Evolutionary conservation across 768 basidiomycete genomes (phyloP), one percentile per base, ranked within the genome.

Genomic region (Chiua virens): DNA sequence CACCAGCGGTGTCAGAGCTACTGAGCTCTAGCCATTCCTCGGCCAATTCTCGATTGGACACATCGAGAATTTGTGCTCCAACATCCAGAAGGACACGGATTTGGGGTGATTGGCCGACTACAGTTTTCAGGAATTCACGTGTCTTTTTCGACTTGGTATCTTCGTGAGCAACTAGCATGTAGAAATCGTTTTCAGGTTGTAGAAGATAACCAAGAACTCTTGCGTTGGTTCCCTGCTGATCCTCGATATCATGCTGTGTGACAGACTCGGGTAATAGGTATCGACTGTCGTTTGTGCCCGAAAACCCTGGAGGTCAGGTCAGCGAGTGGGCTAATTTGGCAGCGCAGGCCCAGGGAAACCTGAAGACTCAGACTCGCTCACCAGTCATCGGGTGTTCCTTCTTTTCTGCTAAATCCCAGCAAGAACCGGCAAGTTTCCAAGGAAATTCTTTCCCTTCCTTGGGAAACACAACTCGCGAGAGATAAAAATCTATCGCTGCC

Each of bases 51-150:
- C 59, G 42, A 49, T 78, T 81, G 27, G 63, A 61, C 47, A 77
- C 59, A 39, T 79, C 78, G 18, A 81, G 65, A 64, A 81, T 77
- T 57, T 81, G 79, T 0, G 80, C 80, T 2, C 79, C 80, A 11
- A 81, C 76, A 51, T 81, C 79, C 11, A 81, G 58, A 18, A 81
- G 59, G 10, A 80, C 77, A 25, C 67, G 67, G 17, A 79, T 63
- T 13, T 65, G 53, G 3, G 71, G 72, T 0, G 43, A 45, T 44
- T 74, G 66, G 8, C 52, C 18, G 7, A 71, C 62, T 8, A 80
- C 17, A 28, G 58, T 44, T 5, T 57, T 34, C 32, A 76, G 44
- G 50, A 74, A 58, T 32, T 66, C 50, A 3, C 40, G 42, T 14
- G 64, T 58, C 9, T 61, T 60, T 13, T 41, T 18, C 10, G 44